These are phyloP conservation scores for Trichoderma gracile DNA, from an alignment of 2,329 filamentous ascomycete genomes.

Conservation along the genomic window DNA sequence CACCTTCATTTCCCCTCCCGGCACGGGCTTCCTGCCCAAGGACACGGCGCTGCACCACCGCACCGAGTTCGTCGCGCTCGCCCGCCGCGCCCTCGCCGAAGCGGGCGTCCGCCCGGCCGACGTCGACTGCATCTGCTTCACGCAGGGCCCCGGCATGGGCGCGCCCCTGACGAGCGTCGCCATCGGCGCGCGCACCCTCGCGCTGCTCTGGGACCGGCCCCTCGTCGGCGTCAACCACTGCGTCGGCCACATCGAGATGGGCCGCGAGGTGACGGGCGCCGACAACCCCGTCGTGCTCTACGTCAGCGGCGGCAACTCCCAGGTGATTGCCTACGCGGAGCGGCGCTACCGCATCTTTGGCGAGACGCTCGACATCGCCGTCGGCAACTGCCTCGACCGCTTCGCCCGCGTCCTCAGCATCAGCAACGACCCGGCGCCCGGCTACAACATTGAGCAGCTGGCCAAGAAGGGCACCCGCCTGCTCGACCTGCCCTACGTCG, in stretches of 20 bases:
- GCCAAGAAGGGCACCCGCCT: conserved; percentile 72
- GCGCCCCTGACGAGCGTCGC: conserved; percentile 86
- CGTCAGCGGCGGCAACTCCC: conserved; percentile 93
- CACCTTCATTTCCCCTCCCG: conserved; percentile 88
- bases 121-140: conserved; percentile 93
- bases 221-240: conserved; percentile 97
- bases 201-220: conserved; percentile 82
- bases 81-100: conserved; percentile 73
- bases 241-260: conserved; percentile 99
- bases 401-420: conserved; percentile 91
- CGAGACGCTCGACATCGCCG: conserved; percentile 94
- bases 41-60: conserved; percentile 95
- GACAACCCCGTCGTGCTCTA: conserved; percentile 93
- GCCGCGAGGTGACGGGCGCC: conserved; percentile 85
- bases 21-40: conserved; percentile 92
- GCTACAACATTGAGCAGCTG: conserved; percentile 96
- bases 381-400: conserved; percentile 94
- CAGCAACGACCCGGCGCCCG: conserved; percentile 92
- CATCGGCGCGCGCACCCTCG: conserved; percentile 77
- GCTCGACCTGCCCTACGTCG: conserved; percentile 88
- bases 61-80: conserved; percentile 76
- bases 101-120: conserved; percentile 63
- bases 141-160: conserved; percentile 94
- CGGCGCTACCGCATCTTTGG: conserved; percentile 97
- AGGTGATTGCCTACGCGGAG: conserved; percentile 95